Conservation (phyloP, 179 eudicot species). For the Vitellaria paradoxa region DNA sequence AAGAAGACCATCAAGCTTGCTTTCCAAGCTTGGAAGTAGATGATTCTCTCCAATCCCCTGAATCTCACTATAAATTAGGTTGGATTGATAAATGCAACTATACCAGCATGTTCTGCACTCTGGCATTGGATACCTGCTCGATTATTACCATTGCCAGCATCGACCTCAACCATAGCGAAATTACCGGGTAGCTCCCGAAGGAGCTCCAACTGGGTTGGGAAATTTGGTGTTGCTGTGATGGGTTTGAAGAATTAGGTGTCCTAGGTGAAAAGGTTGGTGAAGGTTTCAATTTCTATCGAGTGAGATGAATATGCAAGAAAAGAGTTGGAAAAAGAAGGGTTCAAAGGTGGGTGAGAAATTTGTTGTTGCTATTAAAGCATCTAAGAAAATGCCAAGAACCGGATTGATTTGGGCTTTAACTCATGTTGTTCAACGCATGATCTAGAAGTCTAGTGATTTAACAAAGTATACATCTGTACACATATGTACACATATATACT, state of each 20-base stretch:
- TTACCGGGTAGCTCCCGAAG: conserved; percentile 71
- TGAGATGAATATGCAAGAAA: conserved; percentile 30
- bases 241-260: conserved; percentile 11
- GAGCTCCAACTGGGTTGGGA: not conserved
- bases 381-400: conserved; percentile 49
- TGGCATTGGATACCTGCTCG: conserved; percentile 27
- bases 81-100: conserved; percentile 59
- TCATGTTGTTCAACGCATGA: conserved; percentile 52
- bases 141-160: conserved; percentile 51
- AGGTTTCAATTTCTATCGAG: conserved; percentile 5
- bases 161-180: conserved; percentile 73
- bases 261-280: not conserved
- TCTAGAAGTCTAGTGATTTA: too few relatives aligned
- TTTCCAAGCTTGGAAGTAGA: conserved; percentile 59
- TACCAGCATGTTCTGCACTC: conserved; percentile 55
- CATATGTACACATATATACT: too few relatives aligned
- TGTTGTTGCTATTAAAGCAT: conserved; percentile 66
- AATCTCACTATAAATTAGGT: conserved; percentile 55
- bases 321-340: conserved; percentile 19
- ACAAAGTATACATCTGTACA: too few relatives aligned
- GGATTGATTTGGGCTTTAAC: conserved; percentile 69
- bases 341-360: conserved; percentile 28
- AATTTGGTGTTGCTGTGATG: not conserved
- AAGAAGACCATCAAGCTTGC: conserved; percentile 39
- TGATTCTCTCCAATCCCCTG: conserved; percentile 57